Evolutionary conservation across 306 rosid genomes (phyloP).

Genomic region (Dicorynia guianensis): DNA sequence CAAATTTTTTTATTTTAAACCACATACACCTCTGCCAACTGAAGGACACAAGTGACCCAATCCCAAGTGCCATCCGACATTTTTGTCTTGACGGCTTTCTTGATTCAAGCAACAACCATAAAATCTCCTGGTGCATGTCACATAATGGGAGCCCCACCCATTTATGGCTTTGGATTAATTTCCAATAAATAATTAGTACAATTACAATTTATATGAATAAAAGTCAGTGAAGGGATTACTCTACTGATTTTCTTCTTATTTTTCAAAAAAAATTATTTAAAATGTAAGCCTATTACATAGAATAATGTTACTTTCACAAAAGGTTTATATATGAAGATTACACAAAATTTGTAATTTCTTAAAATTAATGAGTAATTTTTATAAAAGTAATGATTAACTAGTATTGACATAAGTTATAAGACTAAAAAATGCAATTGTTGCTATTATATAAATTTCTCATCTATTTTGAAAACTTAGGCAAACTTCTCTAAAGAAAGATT

Average conservation of each 20-base stretch:
- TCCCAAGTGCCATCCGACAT: conserved; percentile 18
- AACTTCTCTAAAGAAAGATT: too few species aligned
- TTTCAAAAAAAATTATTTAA: not conserved
- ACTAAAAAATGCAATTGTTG: too few species aligned
- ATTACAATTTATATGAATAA: not conserved
- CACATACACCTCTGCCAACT: not conserved
- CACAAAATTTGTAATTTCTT: too few species aligned
- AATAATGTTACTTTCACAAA: too few species aligned
- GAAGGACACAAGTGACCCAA: conserved; percentile 7
- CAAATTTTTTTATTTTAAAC: not conserved
- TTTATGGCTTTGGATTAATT: not conserved
- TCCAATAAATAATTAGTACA: not conserved
- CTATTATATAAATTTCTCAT: too few species aligned
- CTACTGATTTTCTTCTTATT: not conserved
- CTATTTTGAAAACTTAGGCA: too few species aligned
- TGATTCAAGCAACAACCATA: conserved; percentile 13
- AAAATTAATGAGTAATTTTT: too few species aligned
- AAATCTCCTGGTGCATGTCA: not conserved
- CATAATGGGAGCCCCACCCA: not conserved
- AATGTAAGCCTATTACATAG: too few species aligned
- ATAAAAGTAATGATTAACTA: too few species aligned
- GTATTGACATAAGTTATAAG: too few species aligned
- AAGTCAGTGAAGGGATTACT: not conserved
- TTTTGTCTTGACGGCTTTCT: not conserved
- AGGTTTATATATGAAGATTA: too few species aligned